A percentile compares a stretch with the other conserved stretches of the same genome.
Conservation (phyloP, 164 flowering plant genomes). For the Stephania cephalantha region DNA sequence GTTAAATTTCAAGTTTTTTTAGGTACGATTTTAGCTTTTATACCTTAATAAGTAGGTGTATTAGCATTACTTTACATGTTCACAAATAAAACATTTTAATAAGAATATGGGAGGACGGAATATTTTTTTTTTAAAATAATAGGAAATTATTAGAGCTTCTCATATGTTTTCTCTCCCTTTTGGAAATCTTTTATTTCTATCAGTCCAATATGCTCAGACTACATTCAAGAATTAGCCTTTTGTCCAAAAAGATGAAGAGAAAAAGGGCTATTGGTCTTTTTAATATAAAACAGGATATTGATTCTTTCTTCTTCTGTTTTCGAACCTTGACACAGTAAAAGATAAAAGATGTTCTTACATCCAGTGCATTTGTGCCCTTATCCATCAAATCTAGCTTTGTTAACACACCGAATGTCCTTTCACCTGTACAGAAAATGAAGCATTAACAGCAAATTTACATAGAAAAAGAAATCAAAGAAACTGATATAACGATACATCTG, state of each 20-base stretch:
- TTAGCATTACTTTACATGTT: too few relatives aligned
- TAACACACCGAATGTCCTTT: constrained; percentile 81
- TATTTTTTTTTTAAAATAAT: too few relatives aligned
- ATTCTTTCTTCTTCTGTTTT: neutral
- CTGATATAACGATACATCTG: neutral
- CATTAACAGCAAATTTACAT: neutral
- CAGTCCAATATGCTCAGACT: too few relatives aligned
- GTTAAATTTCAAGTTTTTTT: too few relatives aligned
- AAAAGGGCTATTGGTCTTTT: neutral
- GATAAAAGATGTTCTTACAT: constrained; percentile 35
- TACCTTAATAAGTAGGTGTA: too few relatives aligned
- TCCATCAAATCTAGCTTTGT: constrained; percentile 92
- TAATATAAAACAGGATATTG: neutral
- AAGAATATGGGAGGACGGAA: too few relatives aligned
- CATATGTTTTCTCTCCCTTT: too few relatives aligned
- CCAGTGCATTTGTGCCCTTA: constrained; percentile 86
- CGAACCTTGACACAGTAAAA: neutral
- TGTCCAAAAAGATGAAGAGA: neutral
- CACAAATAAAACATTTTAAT: too few relatives aligned
- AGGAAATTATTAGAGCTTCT: too few relatives aligned
- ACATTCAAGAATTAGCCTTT: too few relatives aligned
- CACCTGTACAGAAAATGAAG: constrained; percentile 36
- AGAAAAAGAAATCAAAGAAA: neutral
- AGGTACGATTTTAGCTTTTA: too few relatives aligned
- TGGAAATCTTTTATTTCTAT: too few relatives aligned